phyloP scores from a whole-genome alignment of 2,329 filamentous ascomycete species.

The Colletotrichum theobromicola region DNA sequence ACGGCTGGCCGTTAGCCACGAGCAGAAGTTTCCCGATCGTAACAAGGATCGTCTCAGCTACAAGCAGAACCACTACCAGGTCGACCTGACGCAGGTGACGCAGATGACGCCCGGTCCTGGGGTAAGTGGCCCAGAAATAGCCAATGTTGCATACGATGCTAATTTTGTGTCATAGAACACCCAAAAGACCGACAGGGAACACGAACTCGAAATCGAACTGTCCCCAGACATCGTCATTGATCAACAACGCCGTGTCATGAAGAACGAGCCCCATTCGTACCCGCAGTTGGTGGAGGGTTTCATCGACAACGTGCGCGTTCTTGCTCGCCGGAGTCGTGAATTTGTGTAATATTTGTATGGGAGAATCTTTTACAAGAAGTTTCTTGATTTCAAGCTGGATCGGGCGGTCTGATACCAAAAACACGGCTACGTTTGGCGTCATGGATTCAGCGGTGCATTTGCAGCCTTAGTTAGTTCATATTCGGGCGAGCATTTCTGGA shows the following conservation, averaged over 20 bases:
- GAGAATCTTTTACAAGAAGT: not conserved
- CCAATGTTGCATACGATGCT: slow-evolving; percentile 11
- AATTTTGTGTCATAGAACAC: slow-evolving; percentile 36
- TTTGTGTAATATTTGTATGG: slow-evolving; percentile 24
- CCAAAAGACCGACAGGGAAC: slow-evolving; percentile 64
- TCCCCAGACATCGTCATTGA: slow-evolving; percentile 67
- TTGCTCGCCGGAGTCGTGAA: slow-evolving; percentile 52
- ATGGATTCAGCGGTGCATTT: slow-evolving; percentile 5
- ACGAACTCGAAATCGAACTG: slow-evolving; percentile 83
- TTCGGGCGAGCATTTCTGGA: not conserved
- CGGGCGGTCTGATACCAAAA: slow-evolving; percentile 20
- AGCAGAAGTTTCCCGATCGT: slow-evolving; percentile 61
- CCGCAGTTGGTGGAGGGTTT: slow-evolving; percentile 74
- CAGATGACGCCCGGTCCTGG: slow-evolving; percentile 41
- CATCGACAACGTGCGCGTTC: slow-evolving; percentile 72
- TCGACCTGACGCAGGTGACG: slow-evolving; percentile 92
- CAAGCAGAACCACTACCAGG: slow-evolving; percentile 82
- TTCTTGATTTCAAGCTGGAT: not conserved
- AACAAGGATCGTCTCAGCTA: slow-evolving; percentile 94
- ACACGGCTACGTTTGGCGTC: slow-evolving; percentile 10
- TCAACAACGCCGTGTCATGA: slow-evolving; percentile 64
- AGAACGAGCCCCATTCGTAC: slow-evolving; percentile 62
- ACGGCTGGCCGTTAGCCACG: slow-evolving; percentile 36
- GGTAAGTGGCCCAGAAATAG: slow-evolving; percentile 33
- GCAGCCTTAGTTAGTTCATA: not conserved